Base-by-base conservation (phyloP, 495 filamentous ascomycete genomes). In the Xylaria venustula region DNA sequence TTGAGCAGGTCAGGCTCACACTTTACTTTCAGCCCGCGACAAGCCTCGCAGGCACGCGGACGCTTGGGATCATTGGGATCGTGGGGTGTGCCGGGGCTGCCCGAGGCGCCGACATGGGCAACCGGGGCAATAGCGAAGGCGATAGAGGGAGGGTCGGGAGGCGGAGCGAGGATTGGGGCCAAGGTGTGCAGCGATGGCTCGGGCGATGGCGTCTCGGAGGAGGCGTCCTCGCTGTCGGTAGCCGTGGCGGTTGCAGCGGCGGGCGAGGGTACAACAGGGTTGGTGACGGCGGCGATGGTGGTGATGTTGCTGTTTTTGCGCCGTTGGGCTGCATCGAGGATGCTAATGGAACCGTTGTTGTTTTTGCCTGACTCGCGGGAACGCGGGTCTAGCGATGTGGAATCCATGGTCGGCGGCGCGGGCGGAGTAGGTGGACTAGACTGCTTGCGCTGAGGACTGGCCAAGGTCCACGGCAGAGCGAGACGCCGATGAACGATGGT, bases 1-100 rank as follows among this genome's bases (percentile, higher is more conserved):
- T 85, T 87, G 44, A 77, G 76, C 1, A 79, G 79, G 62, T 89
- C 89, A 2, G 86, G 85, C 63, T 97, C 92, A 75, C 93, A 98
- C 25, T 89, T 86, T 19, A 97, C 93, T 68, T 98, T 98, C 47
- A 97, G 77, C 30, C 87, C 85, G 45, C 94, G 87, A 72, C 93
- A 98, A 9, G 90, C 87, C 70, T 97, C 94, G 73, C 93, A 98
- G 15, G 93, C 93, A 32, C 58, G 58, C 2, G 89, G 84, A 36
- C 92, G 87, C 73, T 93, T 93, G 37, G 84, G 72, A 53, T 92
- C 88, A 37, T 73, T 68, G 14, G 73, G 71, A 52, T 83, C 78
- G 20, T 71, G 66, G 4, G 66, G 61, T 0, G 68, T 64, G 20
- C 14, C 32, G n/a, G 34, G 30, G 19, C 20, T n/a, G n/a, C n/a